phyloP scores from a whole-genome alignment of 139 green algal genomes.

The Diplosphaera chodatii region DNA sequence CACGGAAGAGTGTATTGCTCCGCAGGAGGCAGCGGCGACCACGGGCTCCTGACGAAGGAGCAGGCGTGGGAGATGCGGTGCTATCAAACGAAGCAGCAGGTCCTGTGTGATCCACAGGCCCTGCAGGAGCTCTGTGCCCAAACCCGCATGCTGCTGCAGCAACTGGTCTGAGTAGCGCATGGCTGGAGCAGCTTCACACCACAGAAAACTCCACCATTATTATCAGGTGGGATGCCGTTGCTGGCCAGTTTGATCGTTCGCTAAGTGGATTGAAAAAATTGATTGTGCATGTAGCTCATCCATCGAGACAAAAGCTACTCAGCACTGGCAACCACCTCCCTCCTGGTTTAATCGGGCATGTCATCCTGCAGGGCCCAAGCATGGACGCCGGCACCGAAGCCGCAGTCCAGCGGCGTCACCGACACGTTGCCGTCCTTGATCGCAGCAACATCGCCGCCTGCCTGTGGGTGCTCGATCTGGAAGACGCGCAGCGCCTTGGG shows the following conservation, averaged over 20 bases:
- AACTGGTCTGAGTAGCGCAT: no score
- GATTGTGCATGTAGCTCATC: no score
- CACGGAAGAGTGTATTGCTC: no score
- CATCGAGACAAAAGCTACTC: no score
- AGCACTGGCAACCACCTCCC: no score
- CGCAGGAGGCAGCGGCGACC: conserved; percentile 15
- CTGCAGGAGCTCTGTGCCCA: conserved; percentile 9
- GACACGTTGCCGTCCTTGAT: conserved; percentile 24
- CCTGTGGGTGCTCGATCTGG: conserved; percentile 1
- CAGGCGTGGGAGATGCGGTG: conserved; percentile 28
- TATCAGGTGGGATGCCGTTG: no score
- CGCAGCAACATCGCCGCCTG: conserved; percentile 21
- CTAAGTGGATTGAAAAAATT: no score
- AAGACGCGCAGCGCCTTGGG: conserved; percentile 26
- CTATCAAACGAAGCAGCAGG: conserved; percentile 26
- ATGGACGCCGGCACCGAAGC: not conserved
- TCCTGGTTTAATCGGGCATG: no score
- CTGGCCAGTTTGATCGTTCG: no score
- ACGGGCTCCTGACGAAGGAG: conserved; percentile 30
- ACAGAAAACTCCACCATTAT: no score
- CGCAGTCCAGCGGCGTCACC: conserved; percentile 16
- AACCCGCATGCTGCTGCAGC: not conserved
- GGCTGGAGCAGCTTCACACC: no score
- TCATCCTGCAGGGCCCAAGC: no score
- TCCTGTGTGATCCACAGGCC: conserved; percentile 16